These are phyloP conservation scores for Gyrodon lividus DNA, from an alignment of 768 basidiomycete genomes.

Conservation along the genomic window DNA sequence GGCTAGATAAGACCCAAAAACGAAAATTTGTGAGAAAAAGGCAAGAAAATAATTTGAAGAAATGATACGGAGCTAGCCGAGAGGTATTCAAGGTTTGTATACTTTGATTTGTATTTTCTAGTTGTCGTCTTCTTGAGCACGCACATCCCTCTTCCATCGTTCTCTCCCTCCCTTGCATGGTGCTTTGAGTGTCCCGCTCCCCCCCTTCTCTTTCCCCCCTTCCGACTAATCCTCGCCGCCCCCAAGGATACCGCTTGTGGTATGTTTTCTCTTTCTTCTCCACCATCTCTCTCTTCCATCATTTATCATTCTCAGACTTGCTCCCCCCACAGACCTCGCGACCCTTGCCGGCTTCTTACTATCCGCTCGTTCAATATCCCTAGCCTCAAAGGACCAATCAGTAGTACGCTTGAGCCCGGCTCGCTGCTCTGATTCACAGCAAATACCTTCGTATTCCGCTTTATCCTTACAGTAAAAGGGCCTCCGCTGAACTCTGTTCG, in stretches of 20 bases:
- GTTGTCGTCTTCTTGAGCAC: slow-evolving; percentile 30
- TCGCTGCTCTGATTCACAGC: slow-evolving; percentile 48
- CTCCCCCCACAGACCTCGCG: slow-evolving; percentile 67
- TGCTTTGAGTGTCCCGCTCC: slow-evolving; percentile 33
- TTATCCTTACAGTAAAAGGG: slow-evolving; percentile 28
- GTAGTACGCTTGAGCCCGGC: slow-evolving; percentile 69
- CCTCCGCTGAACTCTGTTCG: slow-evolving; percentile 45
- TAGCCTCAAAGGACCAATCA: slow-evolving; percentile 38
- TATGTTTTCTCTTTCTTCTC: slow-evolving; percentile 21
- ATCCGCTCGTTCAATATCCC: slow-evolving; percentile 41
- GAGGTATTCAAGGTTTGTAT: slow-evolving; percentile 16
- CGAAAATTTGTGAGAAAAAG: slow-evolving; percentile 5
- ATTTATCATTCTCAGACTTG: slow-evolving; percentile 7
- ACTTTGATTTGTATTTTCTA: slow-evolving; percentile 27
- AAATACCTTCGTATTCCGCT: slow-evolving; percentile 14
- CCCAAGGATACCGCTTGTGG: slow-evolving; percentile 55
- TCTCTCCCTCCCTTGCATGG: slow-evolving; percentile 32
- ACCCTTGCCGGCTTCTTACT: slow-evolving; percentile 85
- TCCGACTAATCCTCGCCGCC: slow-evolving; percentile 46
- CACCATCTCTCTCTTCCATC: neutral
- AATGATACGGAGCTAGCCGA: slow-evolving; percentile 29
- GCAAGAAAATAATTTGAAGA: slow-evolving; percentile 10
- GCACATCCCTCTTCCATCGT: slow-evolving; percentile 19
- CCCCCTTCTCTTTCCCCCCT: slow-evolving; percentile 27
- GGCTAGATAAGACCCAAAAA: slow-evolving; percentile 28